Base-by-base conservation (phyloP, 495 filamentous ascomycete genomes). In the Paragyromitra xinjiangensis region DNA sequence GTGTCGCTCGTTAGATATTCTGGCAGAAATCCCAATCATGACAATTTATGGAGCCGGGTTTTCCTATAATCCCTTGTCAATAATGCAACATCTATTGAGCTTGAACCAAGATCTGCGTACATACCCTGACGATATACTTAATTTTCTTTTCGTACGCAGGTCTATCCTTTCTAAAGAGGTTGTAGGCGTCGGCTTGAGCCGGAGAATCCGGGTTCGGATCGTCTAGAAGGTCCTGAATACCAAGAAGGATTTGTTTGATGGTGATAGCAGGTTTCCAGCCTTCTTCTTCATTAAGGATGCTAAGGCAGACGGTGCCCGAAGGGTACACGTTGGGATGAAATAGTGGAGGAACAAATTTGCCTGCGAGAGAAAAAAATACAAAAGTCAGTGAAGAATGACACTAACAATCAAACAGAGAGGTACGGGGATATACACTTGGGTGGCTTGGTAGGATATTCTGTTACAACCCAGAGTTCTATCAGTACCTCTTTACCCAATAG, bases 311-410 rank as follows among this genome's bases (percentile, higher is more conserved):
- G 22, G 95, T 98, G 69, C 95, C 96, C 1, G 95, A 98, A 1
- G 95, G 95, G 83, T 99, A 99, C 81, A 99, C 96, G 82, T 99
- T 99, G 0, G 95, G 95, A 83, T 99, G 95, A 87, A 98, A 99
- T 14, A 99, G 91, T 2, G 95, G 94, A 6, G 95, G 95, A 0
- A 90, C 88, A 81, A 99, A 99, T 89, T 97, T 97, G 90, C 95
- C 95, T 98, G 78, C 55, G 78, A 65, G 8, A 65, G 6, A 37
- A 71, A 59, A 29, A 19, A 50, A 19, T 16, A 0, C 16, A 39
- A n/a, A 58, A 26, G 39, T 67, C 12, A 66, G 65, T 19, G 26
- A 55, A 24, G 40, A 55, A 44, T 56, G n/a, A 51, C 29, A 11
- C 0, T 11, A 44, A 62, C 62, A 44, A 26, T 6, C 8, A 12